Percentiles rank a stretch among this genome's conserved stretches.
Evolutionary conservation across 495 filamentous ascomycete species (phyloP).

Genomic region (Astrothelium macrocarpum): DNA sequence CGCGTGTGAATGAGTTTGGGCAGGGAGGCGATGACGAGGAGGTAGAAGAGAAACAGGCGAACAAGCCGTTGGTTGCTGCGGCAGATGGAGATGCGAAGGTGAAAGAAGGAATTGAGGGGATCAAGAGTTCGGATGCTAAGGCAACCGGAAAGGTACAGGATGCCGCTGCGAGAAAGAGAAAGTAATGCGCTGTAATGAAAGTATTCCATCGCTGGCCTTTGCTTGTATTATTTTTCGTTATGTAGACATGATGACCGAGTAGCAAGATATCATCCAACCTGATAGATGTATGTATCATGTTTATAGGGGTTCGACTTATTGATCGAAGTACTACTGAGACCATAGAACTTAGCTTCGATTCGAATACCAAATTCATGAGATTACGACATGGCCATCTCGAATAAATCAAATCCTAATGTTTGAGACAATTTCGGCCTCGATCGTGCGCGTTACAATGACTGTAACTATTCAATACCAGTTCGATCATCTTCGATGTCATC

Average conservation of each 20-base stretch:
- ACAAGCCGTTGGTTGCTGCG: slow-evolving; percentile 23
- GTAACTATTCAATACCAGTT: too few species aligned
- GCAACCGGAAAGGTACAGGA: slow-evolving; percentile 28
- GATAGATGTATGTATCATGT: neutral
- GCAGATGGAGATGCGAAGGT: slow-evolving; percentile 31
- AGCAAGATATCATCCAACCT: neutral
- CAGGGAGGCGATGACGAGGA: slow-evolving; percentile 87
- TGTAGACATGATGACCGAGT: neutral
- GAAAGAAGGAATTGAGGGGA: slow-evolving; percentile 29
- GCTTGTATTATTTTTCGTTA: neutral
- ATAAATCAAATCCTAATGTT: too few species aligned
- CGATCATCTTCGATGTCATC: too few species aligned
- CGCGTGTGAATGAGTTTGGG: slow-evolving; percentile 91
- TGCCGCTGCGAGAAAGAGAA: slow-evolving; percentile 25
- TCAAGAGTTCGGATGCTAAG: slow-evolving; percentile 25
- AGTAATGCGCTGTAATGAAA: neutral
- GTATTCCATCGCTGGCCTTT: neutral
- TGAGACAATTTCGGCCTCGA: too few species aligned
- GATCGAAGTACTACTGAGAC: neutral
- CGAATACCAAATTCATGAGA: neutral
- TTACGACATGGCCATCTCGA: too few species aligned
- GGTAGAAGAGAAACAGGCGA: slow-evolving; percentile 43
- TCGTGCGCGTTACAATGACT: too few species aligned
- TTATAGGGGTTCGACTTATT: neutral
- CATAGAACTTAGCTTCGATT: neutral